Conservation (phyloP, 2,329 filamentous ascomycete species). For the Paramyrothecium roridum region DNA sequence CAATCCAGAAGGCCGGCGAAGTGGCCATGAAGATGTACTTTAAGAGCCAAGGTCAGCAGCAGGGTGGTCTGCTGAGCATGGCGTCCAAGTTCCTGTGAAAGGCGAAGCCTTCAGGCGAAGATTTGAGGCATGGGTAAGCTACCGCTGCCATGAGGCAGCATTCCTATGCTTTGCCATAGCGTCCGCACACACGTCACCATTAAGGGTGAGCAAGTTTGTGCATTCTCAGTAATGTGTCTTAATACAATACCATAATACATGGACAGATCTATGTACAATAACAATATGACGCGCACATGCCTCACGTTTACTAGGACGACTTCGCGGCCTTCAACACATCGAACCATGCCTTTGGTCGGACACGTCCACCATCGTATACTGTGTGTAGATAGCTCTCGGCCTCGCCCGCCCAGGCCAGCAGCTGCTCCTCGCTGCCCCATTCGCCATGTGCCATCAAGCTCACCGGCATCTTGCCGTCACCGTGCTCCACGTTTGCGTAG, state of each 20-base stretch:
- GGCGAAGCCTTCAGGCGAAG: background rate
- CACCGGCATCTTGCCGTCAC: conserved; percentile 57
- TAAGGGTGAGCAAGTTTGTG: too few relatives aligned
- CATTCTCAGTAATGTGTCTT: too few relatives aligned
- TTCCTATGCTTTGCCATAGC: too few relatives aligned
- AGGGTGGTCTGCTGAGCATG: conserved; percentile 40
- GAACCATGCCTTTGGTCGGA: conserved; percentile 52
- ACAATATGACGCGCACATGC: background rate
- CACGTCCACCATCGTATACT: conserved; percentile 43
- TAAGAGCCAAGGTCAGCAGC: conserved; percentile 62
- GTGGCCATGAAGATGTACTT: conserved; percentile 90
- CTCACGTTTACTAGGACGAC: background rate
- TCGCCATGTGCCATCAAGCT: conserved; percentile 63
- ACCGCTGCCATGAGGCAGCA: too few relatives aligned
- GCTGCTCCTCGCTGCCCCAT: conserved; percentile 64
- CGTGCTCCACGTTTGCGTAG: conserved; percentile 57
- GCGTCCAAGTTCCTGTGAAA: conserved; percentile 44
- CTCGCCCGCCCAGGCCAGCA: conserved; percentile 58
- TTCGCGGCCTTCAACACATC: conserved; percentile 45
- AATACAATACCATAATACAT: background rate
- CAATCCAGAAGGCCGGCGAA: conserved; percentile 75
- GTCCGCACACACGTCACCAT: too few relatives aligned
- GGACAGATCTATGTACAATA: background rate
- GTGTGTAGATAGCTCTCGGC: conserved; percentile 53
- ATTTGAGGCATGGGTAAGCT: too few relatives aligned